phyloP scores from a whole-genome alignment of 306 rosid genomes.

The Coriaria nepalensis region DNA sequence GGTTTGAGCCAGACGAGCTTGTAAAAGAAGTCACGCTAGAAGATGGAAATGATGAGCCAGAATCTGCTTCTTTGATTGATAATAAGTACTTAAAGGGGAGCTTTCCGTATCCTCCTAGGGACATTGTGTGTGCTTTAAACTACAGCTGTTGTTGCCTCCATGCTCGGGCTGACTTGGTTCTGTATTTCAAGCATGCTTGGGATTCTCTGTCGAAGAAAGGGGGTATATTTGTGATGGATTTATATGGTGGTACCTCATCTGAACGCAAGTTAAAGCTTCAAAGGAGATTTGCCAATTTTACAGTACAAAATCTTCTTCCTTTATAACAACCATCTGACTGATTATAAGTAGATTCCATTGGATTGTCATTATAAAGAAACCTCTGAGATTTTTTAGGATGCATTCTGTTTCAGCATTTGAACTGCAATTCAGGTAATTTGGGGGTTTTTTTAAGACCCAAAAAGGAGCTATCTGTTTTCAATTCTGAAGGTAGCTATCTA shows the following conservation, averaged over 20 bases:
- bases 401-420: too few species aligned
- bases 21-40: constrained; percentile 32
- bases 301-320: constrained; percentile 27
- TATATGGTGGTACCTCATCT: constrained; percentile 86
- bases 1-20: constrained; percentile 30
- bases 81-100: constrained; percentile 23
- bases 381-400: too few species aligned
- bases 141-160: constrained; percentile 96
- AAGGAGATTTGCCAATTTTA: constrained; percentile 71
- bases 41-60: constrained; percentile 17
- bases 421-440: too few species aligned
- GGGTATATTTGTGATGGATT: constrained; percentile 89
- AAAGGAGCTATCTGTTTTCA: too few species aligned
- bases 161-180: constrained; percentile 58
- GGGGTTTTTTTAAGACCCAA: too few species aligned
- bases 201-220: constrained; percentile 56
- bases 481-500: too few species aligned
- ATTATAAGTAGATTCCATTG: too few species aligned
- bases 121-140: constrained; percentile 84
- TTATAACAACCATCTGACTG: too few species aligned
- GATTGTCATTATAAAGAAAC: too few species aligned
- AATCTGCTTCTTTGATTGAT: constrained; percentile 21
- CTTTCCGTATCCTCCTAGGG: constrained; percentile 40
- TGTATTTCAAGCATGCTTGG: constrained; percentile 66
- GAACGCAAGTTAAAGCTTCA: constrained; percentile 71